Base-by-base conservation (phyloP, 495 filamentous ascomycete genomes). In the Hypoxylon fuscum region DNA sequence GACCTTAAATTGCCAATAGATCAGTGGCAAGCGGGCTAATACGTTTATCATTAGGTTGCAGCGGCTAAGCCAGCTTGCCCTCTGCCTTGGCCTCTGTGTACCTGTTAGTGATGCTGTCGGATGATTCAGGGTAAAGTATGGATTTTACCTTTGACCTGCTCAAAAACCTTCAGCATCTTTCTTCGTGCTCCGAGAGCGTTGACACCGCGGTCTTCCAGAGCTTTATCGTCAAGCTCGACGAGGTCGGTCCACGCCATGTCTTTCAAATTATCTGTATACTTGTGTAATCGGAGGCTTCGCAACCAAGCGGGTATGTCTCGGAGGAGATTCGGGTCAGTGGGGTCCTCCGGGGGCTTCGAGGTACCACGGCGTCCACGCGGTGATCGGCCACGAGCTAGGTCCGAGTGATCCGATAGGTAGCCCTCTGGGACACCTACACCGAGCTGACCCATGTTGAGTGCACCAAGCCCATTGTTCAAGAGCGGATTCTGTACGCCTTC, bases 151-250 rank as follows among this genome's bases (percentile, higher is more conserved):
- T 87, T 90, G 70, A 98, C 93, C 80, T 98, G 94, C 69, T 96
- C 93, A 75, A 97, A 97, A 22, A 96, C 95, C 86, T 98, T 98
- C 41, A 98, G 79, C 93, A 98, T 96, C 83, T 98, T 98, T 76
- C 93, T 91, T 55, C 95, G 83, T 15, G 95, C 95, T 64, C 95
- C 95, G 58, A 97, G 82, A 38, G 95, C 95, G 74, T 97, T 97
- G 27, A 98, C 95, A 43, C 95, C 95, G 50, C 91, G 87, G 9
- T 93, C 90, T 75, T 98, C 94, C 66, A 98, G 80, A 51, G 90
- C 93, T 75, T 92, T 93, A 70, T 98, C 96, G 72, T 96, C 91
- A 56, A 98, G 80, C 74, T 93, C 89, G 62, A 98, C 77, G 67
- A 98, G 70, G 12, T 98, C 94, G n/a, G 85, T 89, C 95, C 95